Evolutionary conservation across 768 basidiomycete genomes (phyloP), one percentile per base, ranked within the genome.

Genomic region (Auriscalpium microsporum): DNA sequence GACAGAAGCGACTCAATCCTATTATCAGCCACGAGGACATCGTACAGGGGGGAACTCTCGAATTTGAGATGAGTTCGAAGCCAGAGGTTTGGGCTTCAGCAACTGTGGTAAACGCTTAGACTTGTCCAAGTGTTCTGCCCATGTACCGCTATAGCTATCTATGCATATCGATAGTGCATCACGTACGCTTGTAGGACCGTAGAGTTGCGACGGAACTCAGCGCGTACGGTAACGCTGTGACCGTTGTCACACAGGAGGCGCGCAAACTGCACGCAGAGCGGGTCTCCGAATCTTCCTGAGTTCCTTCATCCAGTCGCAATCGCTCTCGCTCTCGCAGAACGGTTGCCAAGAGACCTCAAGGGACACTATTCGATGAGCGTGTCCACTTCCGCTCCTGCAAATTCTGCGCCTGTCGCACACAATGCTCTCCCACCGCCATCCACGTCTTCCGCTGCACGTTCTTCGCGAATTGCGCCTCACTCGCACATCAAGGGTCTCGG

Each of bases 401-500:
- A 71, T 5, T 66, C 68, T 1, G 61, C 65, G 6, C 69, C 72
- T 3, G 69, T 72, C 8, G 67, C 72, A 14, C 87, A 88, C 69
- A 90, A 84, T 56, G 84, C 88, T 1, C 75, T 86, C 3, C 80
- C 86, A 0, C 86, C 86, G 0, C 86, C 87, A 0, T 76, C 86
- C 4, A 74, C 78, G 2, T 69, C 81, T 0, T 77, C 83, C 11
- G 78, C 82, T 1, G 77, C 78, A 11, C 79, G 87, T 21, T 82
- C 88, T 0, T 87, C 88, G 34, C 82, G 89, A 38, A 90, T 93
- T 46, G 89, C 90, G 1, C 84, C 92, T 3, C 94, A 97, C 67
- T 96, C 94, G 5, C 94, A 97, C 69, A 97, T 97, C 69, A 95
- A 94, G 74, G 94, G 94, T 8, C 85, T 98, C 33, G 96, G 96